Conservation (phyloP, 2,329 filamentous ascomycete genomes). For the Dryadomyces quercivorus region DNA sequence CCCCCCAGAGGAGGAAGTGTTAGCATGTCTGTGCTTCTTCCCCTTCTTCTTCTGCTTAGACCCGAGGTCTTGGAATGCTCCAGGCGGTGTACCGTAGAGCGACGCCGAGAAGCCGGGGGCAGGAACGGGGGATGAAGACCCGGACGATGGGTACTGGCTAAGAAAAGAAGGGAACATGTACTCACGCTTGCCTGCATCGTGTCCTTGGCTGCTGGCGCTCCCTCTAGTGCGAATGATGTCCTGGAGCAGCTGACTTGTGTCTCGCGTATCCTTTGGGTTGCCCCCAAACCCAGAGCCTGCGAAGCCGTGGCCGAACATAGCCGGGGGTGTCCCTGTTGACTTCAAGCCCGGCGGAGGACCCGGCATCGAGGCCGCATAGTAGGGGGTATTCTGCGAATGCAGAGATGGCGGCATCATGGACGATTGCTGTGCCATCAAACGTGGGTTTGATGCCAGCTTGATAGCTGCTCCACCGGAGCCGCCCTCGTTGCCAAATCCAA, state of each 20-base stretch:
- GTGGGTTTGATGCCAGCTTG: constrained; percentile 67
- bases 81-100: constrained; percentile 79
- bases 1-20: constrained; percentile 99
- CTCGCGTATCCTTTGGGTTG: constrained; percentile 60
- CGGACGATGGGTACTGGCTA: constrained; percentile 72
- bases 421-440: constrained; percentile 72
- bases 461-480: constrained; percentile 49
- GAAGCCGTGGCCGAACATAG: constrained; percentile 85
- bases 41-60: constrained; percentile 99
- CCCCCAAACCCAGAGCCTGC: constrained; percentile 58
- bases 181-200: constrained; percentile 95
- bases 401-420: constrained; percentile 69
- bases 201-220: constrained; percentile 55
- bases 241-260: constrained; percentile 64
- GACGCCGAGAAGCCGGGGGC: constrained; percentile 81
- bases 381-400: constrained; percentile 53
- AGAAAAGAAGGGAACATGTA: constrained; percentile 80
- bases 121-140: constrained; percentile 74
- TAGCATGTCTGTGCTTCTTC: constrained; percentile 99
- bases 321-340: constrained; percentile 85
- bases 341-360: constrained; percentile 92
- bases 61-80: constrained; percentile 80
- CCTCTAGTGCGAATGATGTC: constrained; percentile 59
- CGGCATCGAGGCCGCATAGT: constrained; percentile 75
- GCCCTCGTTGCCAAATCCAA: constrained; percentile 73